Percentiles rank a stretch among this genome's conserved stretches.
phyloP scores from a whole-genome alignment of 768 basidiomycete genomes.

The Chalciporus piperatus region DNA sequence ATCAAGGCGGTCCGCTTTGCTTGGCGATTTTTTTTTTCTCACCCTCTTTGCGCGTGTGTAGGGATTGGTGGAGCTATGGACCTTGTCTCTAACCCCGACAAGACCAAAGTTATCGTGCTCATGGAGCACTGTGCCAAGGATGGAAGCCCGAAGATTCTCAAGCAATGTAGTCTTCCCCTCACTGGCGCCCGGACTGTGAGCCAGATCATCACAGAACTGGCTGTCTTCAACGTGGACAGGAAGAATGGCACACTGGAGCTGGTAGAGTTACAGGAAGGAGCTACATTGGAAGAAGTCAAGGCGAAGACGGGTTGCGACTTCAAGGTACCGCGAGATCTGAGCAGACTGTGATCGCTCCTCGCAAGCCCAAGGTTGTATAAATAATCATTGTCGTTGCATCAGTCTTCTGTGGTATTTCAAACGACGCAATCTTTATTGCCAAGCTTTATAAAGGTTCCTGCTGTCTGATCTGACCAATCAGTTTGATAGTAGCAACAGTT shows the following conservation, averaged over 20 bases:
- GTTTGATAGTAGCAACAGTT: not conserved
- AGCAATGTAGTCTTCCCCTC: conserved; percentile 77
- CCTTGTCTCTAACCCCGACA: conserved; percentile 92
- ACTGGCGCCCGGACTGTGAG: conserved; percentile 88
- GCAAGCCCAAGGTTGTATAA: conserved; percentile 7
- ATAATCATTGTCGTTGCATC: conserved; percentile 1
- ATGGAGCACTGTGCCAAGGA: conserved; percentile 92
- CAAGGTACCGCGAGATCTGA: conserved; percentile 51
- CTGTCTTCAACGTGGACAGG: conserved; percentile 87
- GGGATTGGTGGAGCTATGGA: conserved; percentile 98
- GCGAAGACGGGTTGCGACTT: conserved; percentile 88
- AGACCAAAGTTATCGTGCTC: conserved; percentile 86
- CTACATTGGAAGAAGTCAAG: conserved; percentile 77
- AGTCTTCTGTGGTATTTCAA: not conserved
- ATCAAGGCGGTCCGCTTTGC: not conserved
- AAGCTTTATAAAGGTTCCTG: not conserved
- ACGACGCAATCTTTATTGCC: not conserved
- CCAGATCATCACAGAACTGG: conserved; percentile 90
- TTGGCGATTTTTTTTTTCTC: conserved; percentile 4
- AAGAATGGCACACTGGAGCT: conserved; percentile 67
- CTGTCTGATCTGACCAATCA: too few species aligned
- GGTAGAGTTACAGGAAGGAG: conserved; percentile 81
- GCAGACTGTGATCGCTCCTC: conserved; percentile 39
- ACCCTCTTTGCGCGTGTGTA: conserved; percentile 34
- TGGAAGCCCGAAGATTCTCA: conserved; percentile 85